Evolutionary conservation across 2,329 filamentous ascomycete genomes (phyloP), one percentile per base, ranked within the genome.

Genomic region (Ophiostoma triangulosporum): DNA sequence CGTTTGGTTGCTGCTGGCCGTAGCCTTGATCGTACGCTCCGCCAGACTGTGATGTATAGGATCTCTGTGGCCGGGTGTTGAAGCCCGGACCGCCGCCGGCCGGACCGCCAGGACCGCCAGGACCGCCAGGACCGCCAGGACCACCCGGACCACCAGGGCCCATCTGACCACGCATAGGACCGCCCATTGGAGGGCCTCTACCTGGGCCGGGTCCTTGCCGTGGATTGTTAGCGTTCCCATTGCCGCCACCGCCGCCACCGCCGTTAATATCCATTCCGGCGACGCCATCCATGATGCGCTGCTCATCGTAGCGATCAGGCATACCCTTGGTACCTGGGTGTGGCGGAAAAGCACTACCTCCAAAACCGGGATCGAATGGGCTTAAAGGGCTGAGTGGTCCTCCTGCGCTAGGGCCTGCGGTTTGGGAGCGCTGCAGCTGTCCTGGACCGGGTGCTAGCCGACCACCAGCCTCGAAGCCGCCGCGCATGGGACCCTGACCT

Each of bases 271-370:
- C 66, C 64, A 75, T 64, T 6, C 60, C 65, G 8, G 63, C 66
- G 67, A 75, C 70, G 48, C 66, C 64, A 24, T 67, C 66, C n/a
- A 69, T 54, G 22, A 74, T 68, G 26, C 67, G 62, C 15, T 64
- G 61, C 38, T 73, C 72, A 53, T 69, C 64, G 50, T 70, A 69
- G 11, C 68, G 57, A 51, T 72, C 70, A 4, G 66, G 64, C 59
- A 63, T 67, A 46, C 65, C 64, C 7, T 64, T 60, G 40, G 66
- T 65, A n/a, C 70, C 70, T 0, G 70, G 71, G 46, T 73, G 70
- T 1, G 65, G 60, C 1, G 70, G 70, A 56, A 70, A 73, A 4
- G 70, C 62, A 52, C 70, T 65, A n/a, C 66, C 66, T 14, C 65
- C 66, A 48, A 68, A 69, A 40, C 69, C 67, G 57, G 61, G 60